Evolutionary conservation across 352 stramenopile genomes (phyloP).

Genomic region (Phytophthora citricola): DNA sequence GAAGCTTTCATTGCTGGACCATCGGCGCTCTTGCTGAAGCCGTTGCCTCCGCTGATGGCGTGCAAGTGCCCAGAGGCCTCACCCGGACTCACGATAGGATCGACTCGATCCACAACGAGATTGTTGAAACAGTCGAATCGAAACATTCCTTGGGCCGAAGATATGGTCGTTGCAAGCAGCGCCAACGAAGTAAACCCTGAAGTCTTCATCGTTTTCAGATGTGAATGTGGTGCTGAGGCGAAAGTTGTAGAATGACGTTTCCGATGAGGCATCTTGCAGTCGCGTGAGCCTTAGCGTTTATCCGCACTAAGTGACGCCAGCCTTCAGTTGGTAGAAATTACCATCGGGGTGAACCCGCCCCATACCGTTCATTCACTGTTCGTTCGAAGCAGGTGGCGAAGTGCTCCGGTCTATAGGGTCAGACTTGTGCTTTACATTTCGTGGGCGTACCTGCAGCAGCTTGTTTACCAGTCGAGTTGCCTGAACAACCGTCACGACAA

Average conservation of each 20-base stretch:
- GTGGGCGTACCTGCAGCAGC: not conserved
- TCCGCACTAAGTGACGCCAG: not conserved
- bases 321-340: conserved; percentile 11
- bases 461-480: conserved; percentile 6
- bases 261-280: no score
- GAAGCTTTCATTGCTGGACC: conserved; percentile 46
- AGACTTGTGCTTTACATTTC: no score
- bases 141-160: conserved; percentile 37
- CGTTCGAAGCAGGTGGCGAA: conserved; percentile 17
- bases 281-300: no score
- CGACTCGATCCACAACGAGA: conserved; percentile 54
- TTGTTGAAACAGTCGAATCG: conserved; percentile 67
- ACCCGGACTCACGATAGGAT: conserved; percentile 48
- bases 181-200: not conserved
- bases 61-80: conserved; percentile 44
- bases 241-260: conserved; percentile 19
- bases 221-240: conserved; percentile 1
- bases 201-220: conserved; percentile 19
- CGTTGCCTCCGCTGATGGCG: conserved; percentile 56
- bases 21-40: conserved; percentile 53
- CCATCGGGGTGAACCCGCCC: not conserved
- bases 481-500: not conserved
- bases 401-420: not conserved
- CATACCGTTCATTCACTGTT: conserved; percentile 20
- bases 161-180: conserved; percentile 7